phyloP scores from a whole-genome alignment of 768 basidiomycete species.

The Auricularia cornea region DNA sequence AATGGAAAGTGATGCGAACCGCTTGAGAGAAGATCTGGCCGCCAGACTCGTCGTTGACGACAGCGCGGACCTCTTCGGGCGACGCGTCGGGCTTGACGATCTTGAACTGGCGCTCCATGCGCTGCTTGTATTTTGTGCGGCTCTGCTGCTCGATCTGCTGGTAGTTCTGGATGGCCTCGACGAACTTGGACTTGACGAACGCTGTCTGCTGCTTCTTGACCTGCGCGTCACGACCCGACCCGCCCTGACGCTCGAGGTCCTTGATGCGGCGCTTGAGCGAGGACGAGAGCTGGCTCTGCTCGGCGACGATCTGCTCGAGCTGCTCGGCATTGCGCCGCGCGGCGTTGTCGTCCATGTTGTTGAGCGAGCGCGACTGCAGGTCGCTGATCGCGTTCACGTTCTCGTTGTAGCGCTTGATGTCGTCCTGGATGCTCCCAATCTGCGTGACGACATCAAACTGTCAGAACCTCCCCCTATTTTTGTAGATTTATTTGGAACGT shows the following conservation, averaged over 20 bases:
- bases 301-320: constrained; percentile 49
- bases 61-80: constrained; percentile 67
- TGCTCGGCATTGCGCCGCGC: constrained; percentile 50
- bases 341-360: constrained; percentile 64
- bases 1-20: constrained; percentile 27
- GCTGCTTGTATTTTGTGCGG: constrained; percentile 14
- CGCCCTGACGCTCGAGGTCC: constrained; percentile 50
- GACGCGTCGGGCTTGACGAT: constrained; percentile 49
- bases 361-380: constrained; percentile 64
- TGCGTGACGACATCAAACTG: constrained; percentile 18
- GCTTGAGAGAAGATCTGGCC: constrained; percentile 73
- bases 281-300: constrained; percentile 52
- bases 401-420: constrained; percentile 54
- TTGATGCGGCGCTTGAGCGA: constrained; percentile 53
- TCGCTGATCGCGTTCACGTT: constrained; percentile 64
- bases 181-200: constrained; percentile 20
- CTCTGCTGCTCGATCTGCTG: constrained; percentile 18
- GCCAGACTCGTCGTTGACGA: constrained; percentile 60
- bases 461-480: neutral
- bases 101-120: constrained; percentile 22
- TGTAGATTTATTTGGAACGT: neutral
- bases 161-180: constrained; percentile 21
- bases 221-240: constrained; percentile 52
- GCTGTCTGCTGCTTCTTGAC: constrained; percentile 71
- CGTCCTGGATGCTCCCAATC: constrained; percentile 73